These are phyloP conservation scores for Bipolaris bicolor DNA, from an alignment of 2,329 filamentous ascomycete species.

Conservation along the genomic window DNA sequence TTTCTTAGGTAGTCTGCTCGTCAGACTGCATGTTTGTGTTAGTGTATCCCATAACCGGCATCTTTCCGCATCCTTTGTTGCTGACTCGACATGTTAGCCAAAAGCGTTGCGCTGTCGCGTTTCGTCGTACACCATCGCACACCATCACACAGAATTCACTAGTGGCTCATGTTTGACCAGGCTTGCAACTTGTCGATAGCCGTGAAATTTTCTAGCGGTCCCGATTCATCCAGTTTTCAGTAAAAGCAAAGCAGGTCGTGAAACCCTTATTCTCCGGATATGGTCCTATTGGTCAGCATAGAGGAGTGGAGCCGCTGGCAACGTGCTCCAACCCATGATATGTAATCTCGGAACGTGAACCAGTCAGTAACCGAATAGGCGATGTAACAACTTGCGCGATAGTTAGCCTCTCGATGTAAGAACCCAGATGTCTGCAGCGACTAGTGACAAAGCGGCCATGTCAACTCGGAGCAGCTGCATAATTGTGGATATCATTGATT, in stretches of 20 bases:
- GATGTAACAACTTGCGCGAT: background rate
- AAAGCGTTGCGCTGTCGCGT: background rate
- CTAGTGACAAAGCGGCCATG: background rate
- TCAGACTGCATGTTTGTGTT: background rate
- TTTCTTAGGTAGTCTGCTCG: background rate
- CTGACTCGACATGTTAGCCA: background rate
- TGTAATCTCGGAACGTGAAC: constrained; percentile 6
- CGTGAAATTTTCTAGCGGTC: constrained; percentile 10
- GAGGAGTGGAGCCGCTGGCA: background rate
- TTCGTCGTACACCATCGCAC: constrained; percentile 9
- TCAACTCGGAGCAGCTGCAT: background rate
- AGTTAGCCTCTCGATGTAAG: background rate
- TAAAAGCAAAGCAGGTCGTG: constrained; percentile 5
- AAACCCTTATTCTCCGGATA: constrained; percentile 4
- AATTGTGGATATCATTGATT: background rate
- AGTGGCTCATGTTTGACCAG: constrained; percentile 2
- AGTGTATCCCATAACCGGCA: constrained; percentile 8
- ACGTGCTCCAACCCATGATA: background rate
- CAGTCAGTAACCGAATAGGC: background rate
- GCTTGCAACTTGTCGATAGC: constrained; percentile 10
- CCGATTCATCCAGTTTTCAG: background rate
- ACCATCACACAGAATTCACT: background rate
- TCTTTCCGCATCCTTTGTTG: constrained; percentile 1
- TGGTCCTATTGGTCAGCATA: constrained; percentile 1
- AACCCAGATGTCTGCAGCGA: background rate